These are phyloP conservation scores for Linum trigynum DNA, from an alignment of 345 rosid genomes.

Conservation along the genomic window DNA sequence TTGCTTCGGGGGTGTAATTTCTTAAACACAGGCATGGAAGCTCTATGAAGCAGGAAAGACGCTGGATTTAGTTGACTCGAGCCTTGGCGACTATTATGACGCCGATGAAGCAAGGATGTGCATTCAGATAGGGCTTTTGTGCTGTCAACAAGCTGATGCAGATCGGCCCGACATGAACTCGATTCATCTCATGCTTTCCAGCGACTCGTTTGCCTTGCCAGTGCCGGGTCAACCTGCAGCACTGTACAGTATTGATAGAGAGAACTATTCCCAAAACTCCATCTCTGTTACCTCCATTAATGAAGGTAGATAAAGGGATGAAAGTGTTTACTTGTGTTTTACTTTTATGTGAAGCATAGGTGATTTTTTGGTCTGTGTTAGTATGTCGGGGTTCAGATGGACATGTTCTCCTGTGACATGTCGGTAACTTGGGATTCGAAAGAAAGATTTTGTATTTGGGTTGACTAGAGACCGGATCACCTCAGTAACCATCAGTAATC, in stretches of 20 bases:
- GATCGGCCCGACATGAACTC: slow-evolving; percentile 78
- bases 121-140: slow-evolving; percentile 67
- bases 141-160: slow-evolving; percentile 54
- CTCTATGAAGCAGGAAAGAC: slow-evolving; percentile 44
- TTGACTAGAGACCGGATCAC: no score
- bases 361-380: no score
- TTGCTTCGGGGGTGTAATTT: background rate
- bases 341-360: no score
- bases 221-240: slow-evolving; percentile 60
- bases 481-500: no score
- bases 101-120: slow-evolving; percentile 67
- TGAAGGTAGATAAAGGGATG: slow-evolving; percentile 58
- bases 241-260: slow-evolving; percentile 6
- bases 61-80: slow-evolving; percentile 57
- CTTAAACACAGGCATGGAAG: slow-evolving; percentile 47
- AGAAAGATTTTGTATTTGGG: no score
- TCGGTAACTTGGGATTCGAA: no score
- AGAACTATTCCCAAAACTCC: slow-evolving; percentile 63
- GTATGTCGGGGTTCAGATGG: no score
- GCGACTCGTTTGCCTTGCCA: slow-evolving; percentile 73
- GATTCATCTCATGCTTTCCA: slow-evolving; percentile 74
- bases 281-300: slow-evolving; percentile 67
- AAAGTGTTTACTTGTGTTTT: no score
- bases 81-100: slow-evolving; percentile 40
- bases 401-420: no score